phyloP scores from a whole-genome alignment of 306 rosid species.

The Glycine tomentella region DNA sequence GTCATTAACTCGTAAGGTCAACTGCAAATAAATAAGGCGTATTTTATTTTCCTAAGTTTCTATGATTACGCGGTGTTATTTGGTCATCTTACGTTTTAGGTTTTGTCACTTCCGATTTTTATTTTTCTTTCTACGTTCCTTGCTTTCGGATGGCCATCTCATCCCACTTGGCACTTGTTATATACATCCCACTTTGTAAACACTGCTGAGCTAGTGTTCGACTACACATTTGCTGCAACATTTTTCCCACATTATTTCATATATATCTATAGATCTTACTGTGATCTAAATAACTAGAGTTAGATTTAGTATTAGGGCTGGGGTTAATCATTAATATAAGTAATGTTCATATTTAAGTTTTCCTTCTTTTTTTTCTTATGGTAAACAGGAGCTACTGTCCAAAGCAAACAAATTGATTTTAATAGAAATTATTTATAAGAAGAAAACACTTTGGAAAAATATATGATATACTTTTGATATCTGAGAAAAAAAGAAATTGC shows the following conservation, averaged over 20 bases:
- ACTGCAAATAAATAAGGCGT: constrained; percentile 29
- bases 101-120: constrained; percentile 26
- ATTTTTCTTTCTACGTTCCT: background rate
- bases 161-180: background rate
- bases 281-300: too few species aligned
- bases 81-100: constrained; percentile 50
- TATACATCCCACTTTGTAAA: background rate
- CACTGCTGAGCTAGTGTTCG: background rate
- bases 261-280: too few species aligned
- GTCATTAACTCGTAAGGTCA: constrained; percentile 52
- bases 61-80: constrained; percentile 47
- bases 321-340: too few species aligned
- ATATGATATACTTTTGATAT: too few species aligned
- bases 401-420: too few species aligned
- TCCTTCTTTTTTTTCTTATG: too few species aligned
- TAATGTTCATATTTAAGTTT: too few species aligned
- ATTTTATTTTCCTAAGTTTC: background rate
- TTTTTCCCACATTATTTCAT: background rate
- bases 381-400: too few species aligned
- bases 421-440: too few species aligned
- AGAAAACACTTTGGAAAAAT: too few species aligned
- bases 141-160: constrained; percentile 23
- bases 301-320: too few species aligned
- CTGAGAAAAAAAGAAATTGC: too few species aligned
- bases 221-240: background rate